These are phyloP conservation scores for Oryza nivara DNA, from an alignment of 176 grass and related monocot species.

Conservation along the genomic window DNA sequence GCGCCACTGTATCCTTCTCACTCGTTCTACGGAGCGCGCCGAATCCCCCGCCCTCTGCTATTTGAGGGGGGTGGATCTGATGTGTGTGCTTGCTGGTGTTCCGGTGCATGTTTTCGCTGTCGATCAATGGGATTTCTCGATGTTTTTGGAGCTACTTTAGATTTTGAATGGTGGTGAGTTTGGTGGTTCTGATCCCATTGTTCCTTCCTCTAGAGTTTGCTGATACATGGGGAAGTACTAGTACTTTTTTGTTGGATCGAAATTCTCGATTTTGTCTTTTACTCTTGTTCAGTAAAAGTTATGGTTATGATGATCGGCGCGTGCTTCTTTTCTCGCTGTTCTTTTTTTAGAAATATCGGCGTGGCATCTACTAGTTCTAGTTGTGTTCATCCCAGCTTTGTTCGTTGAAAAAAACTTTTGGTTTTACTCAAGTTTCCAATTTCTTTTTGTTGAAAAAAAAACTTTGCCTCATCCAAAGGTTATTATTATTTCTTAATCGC, in stretches of 20 bases:
- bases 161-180: neutral
- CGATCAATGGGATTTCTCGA: slow-evolving; percentile 9
- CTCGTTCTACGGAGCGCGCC: neutral
- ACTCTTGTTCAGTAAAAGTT: neutral
- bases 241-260: slow-evolving; percentile 7
- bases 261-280: slow-evolving; percentile 11
- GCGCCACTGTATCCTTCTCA: slow-evolving; percentile 57
- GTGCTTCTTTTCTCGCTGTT: neutral
- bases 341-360: neutral
- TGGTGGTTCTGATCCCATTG: neutral
- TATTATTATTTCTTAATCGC: neutral
- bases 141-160: slow-evolving; percentile 3
- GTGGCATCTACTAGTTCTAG: neutral
- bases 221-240: neutral
- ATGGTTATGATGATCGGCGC: neutral
- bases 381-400: neutral
- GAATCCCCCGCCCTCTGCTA: neutral
- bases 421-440: neutral
- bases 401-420: neutral
- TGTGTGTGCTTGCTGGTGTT: neutral
- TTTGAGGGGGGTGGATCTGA: slow-evolving; percentile 16
- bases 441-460: slow-evolving; percentile 5
- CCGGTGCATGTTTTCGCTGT: slow-evolving; percentile 17
- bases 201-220: neutral
- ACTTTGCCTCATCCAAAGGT: neutral